Evolutionary conservation across 768 basidiomycete species (phyloP).

Genomic region (Termitomyces eurrhizus): DNA sequence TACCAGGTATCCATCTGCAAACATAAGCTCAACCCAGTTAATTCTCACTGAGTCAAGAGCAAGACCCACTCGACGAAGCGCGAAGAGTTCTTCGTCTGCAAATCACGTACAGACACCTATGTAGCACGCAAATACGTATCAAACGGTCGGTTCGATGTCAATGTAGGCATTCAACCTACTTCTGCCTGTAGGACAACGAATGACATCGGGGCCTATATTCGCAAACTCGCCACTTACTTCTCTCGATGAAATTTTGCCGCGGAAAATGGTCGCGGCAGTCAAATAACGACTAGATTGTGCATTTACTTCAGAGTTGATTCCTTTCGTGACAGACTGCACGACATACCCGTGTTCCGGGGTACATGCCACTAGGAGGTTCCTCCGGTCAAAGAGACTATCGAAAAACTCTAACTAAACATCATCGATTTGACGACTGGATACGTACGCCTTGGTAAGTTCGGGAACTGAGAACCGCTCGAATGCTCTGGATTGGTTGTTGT

Average conservation of each 20-base stretch:
- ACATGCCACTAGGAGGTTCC: slow-evolving; percentile 77
- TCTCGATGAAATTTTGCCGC: slow-evolving; percentile 74
- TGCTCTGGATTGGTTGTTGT: slow-evolving; percentile 55
- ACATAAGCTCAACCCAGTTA: neutral
- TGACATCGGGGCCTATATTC: slow-evolving; percentile 29
- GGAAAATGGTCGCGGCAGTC: slow-evolving; percentile 84
- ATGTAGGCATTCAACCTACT: slow-evolving; percentile 31
- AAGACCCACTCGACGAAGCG: slow-evolving; percentile 74
- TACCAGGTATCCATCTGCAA: slow-evolving; percentile 84
- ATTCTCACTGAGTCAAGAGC: neutral
- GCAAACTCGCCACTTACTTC: slow-evolving; percentile 52
- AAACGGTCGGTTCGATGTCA: neutral
- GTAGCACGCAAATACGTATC: neutral
- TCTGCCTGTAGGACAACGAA: slow-evolving; percentile 42
- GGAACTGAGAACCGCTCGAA: slow-evolving; percentile 60
- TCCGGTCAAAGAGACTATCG: slow-evolving; percentile 73
- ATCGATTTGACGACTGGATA: neutral
- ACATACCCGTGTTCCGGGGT: slow-evolving; percentile 74
- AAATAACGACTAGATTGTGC: slow-evolving; percentile 35
- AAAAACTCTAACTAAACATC: neutral
- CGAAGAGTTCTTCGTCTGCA: slow-evolving; percentile 72
- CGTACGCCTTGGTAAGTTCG: slow-evolving; percentile 75
- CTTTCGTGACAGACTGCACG: neutral
- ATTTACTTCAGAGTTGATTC: neutral
- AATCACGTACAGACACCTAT: slow-evolving; percentile 65